Base-by-base conservation (phyloP, 169 alveolate genomes). In the Plasmodium adleri region DNA sequence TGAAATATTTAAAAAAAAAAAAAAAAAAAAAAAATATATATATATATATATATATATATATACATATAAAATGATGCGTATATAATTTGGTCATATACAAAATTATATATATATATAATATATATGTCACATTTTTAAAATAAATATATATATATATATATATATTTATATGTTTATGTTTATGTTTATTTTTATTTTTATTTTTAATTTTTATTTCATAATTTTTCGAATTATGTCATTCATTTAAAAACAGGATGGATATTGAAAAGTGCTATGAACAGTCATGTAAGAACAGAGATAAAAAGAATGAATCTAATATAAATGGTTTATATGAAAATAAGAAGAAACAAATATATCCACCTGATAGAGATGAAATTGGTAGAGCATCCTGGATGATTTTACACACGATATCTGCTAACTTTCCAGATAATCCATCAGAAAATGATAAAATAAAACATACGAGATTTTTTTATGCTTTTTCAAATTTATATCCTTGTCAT, bases 361-460 rank as follows among this genome's bases (percentile, higher is more conserved):
- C 97, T 3, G 93, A 89, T 45, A 88, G 98, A 49, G 90, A 45
- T 28, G 96, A 95, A 63, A 88, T 95, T 58, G 97, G 97, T 13
- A 63, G 96, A 17, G 96, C 97, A 50, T 93, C 96, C 0, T 95
- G 97, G 97, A 63, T 93, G 68, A 74, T 92, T 58, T 73, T 95
- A 76, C 97, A 95, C 49, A 74, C 97, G n/a, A 78, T 93, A 56
- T 94, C 97, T 0, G 95, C 97, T 1, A 74, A 92, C n/a, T 95
- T 91, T 62, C 97, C 97, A 0, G 87, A 87, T 20, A 20, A 75
- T 1, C 97, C 97, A 49, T 96, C 95, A 63, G 73, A 71, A 59
- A 71, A 88, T 13, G 96, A 92, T 39, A 66, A 68, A 56, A 80
- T 87, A 67, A 71, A 72, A 60, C 89, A 80, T 47, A 64, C 74